Evolutionary conservation across 768 basidiomycete genomes (phyloP), one percentile per base, ranked within the genome.

Genomic region (Calocybe cyanea): DNA sequence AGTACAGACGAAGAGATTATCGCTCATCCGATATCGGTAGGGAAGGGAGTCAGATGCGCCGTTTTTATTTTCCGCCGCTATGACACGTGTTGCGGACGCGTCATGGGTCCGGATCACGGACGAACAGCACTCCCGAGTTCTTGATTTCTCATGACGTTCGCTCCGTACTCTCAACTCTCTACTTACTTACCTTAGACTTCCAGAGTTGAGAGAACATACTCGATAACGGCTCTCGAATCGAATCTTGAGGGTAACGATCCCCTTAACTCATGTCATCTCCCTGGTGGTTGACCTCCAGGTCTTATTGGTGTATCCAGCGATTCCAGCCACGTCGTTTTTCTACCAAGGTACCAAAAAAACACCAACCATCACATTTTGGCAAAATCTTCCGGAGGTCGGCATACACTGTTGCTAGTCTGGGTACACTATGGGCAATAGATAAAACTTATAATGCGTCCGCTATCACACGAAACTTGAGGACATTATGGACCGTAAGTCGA

Each of bases 391-490:
- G 64, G 18, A 61, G 73, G 43, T 55, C 66, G 0, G 67, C 57
- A 3, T 74, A 70, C 41, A n/a, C 69, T 11, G 50, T 58, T 8
- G 51, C 70, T 1, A 69, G 75, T 11, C 50, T 75, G 3, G 74
- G 72, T 1, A 55, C 64, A 0, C 35, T 71, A 2, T 82, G 71
- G 52, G 58, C 55, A 2, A 55, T 70, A n/a, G 82, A 85, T 57
- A 70, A 58, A 43, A 53, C 64, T 10, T 79, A 70, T 57, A 82
- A 83, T 63, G 81, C 80, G 0, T 78, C 78, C 21, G 73, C 83
- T 1, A 66, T 81, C 6, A 60, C 64, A 10, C 63, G 81, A 43
- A 83, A 76, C 57, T 44, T 79, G 28, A 64, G 78, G 49, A 82
- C 81, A 4, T 63, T 79, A 23, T 71, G 69, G 65, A 72, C 77